Evolutionary conservation across 768 basidiomycete genomes (phyloP).

Genomic region (Cyclocybe aegerita): DNA sequence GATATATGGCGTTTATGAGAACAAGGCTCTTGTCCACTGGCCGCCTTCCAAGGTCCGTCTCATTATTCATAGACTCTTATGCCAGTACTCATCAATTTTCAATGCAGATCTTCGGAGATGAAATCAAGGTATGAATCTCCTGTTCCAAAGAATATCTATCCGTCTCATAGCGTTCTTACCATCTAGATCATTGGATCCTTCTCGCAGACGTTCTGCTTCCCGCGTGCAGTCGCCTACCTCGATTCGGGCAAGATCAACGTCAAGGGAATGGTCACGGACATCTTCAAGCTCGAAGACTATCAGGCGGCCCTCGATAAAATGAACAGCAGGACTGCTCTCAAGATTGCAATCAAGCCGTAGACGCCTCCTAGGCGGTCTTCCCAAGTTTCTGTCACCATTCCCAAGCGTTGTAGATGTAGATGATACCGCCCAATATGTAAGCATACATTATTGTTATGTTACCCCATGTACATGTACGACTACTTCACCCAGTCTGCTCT

Average conservation of each 20-base stretch:
- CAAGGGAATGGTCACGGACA: constrained; percentile 70
- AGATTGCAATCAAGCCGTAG: constrained; percentile 61
- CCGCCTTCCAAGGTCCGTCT: constrained; percentile 79
- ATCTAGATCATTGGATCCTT: constrained; percentile 85
- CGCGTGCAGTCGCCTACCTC: constrained; percentile 85
- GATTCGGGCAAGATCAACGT: constrained; percentile 83
- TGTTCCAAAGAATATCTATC: too few relatives aligned
- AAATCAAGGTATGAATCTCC: constrained; percentile 35
- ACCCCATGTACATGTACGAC: too few relatives aligned
- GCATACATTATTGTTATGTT: too few relatives aligned
- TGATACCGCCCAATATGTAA: too few relatives aligned
- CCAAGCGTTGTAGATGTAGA: too few relatives aligned
- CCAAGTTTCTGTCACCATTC: too few relatives aligned
- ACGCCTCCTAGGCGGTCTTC: not conserved
- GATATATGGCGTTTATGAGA: constrained; percentile 90
- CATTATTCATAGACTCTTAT: not conserved
- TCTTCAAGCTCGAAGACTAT: constrained; percentile 68
- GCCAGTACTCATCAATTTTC: not conserved
- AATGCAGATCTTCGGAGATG: constrained; percentile 67
- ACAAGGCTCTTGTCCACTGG: constrained; percentile 84
- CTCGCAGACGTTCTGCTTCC: constrained; percentile 88
- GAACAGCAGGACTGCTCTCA: constrained; percentile 59
- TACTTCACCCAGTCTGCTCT: too few relatives aligned
- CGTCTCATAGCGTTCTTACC: not conserved
- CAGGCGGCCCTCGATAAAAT: constrained; percentile 74